These are phyloP conservation scores for Aphanomyces invadans DNA, from an alignment of 352 stramenopile genomes.

Conservation along the genomic window DNA sequence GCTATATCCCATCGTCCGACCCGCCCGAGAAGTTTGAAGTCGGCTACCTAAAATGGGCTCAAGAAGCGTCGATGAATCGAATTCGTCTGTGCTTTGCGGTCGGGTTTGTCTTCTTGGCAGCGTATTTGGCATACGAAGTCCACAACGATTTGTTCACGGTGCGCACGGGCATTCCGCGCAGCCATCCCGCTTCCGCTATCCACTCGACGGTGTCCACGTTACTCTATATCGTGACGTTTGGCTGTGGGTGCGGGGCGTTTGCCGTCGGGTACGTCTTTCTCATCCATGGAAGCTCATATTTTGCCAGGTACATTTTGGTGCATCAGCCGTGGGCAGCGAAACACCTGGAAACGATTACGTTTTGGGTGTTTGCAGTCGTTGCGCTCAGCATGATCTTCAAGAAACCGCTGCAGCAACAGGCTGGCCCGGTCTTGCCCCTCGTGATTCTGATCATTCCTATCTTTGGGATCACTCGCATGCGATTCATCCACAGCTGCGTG, in stretches of 20 bases:
- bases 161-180: conserved; percentile 30
- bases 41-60: conserved; percentile 50
- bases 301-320: not conserved
- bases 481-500: conserved; percentile 59
- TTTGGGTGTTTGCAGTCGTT: conserved; percentile 50
- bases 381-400: conserved; percentile 63
- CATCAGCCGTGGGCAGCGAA: conserved; percentile 17
- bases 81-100: conserved; percentile 58
- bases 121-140: conserved; percentile 52
- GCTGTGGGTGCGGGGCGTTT: conserved; percentile 49
- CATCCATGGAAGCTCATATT: not conserved
- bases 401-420: conserved; percentile 63
- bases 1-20: conserved; percentile 31
- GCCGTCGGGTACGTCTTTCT: conserved; percentile 34
- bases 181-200: not conserved
- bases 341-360: conserved; percentile 58
- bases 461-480: conserved; percentile 79
- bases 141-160: conserved; percentile 29
- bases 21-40: conserved; percentile 50
- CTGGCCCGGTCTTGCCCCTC: conserved; percentile 58
- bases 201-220: conserved; percentile 32
- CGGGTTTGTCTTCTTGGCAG: conserved; percentile 42
- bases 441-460: conserved; percentile 77
- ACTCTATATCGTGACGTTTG: conserved; percentile 52
- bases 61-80: conserved; percentile 41